Evolutionary conservation across 345 rosid species (phyloP).

Genomic region (Physaria fendleri): DNA sequence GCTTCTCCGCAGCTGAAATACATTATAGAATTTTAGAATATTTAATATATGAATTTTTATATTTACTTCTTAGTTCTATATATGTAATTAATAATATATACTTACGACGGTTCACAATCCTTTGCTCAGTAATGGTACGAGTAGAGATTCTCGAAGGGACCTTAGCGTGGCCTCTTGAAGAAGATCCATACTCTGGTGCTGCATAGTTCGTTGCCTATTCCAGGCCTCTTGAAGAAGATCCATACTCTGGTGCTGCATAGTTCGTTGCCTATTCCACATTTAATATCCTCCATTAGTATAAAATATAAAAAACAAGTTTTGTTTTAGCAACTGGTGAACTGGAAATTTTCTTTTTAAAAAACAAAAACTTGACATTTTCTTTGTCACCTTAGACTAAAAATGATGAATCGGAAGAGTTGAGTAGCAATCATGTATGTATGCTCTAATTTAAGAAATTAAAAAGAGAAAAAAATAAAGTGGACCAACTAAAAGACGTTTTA

Average conservation of each 20-base stretch:
- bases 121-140: slow-evolving; percentile 34
- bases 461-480: slow-evolving; percentile 12
- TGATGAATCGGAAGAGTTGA: slow-evolving; percentile 1
- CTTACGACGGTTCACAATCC: slow-evolving; percentile 77
- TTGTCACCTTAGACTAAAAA: not conserved
- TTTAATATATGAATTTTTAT: not conserved
- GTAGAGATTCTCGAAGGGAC: slow-evolving; percentile 40
- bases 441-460: slow-evolving; percentile 12
- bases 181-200: slow-evolving; percentile 51
- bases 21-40: not conserved
- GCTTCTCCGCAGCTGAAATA: slow-evolving; percentile 87
- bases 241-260: slow-evolving; percentile 37
- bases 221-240: slow-evolving; percentile 65
- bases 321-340: no score
- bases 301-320: not conserved
- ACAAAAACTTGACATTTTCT: not conserved
- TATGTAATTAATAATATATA: no score
- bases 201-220: slow-evolving; percentile 33
- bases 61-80: not conserved
- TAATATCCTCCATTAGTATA: not conserved
- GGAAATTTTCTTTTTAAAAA: no score
- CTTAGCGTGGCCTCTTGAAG: slow-evolving; percentile 55
- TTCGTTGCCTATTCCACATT: slow-evolving; percentile 37
- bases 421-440: slow-evolving; percentile 17
- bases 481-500: not conserved